A percentile compares a stretch with the other conserved stretches of the same genome.
Evolutionary conservation across 257 asterid genomes (phyloP).

Genomic region (Oldenlandia corymbosa): DNA sequence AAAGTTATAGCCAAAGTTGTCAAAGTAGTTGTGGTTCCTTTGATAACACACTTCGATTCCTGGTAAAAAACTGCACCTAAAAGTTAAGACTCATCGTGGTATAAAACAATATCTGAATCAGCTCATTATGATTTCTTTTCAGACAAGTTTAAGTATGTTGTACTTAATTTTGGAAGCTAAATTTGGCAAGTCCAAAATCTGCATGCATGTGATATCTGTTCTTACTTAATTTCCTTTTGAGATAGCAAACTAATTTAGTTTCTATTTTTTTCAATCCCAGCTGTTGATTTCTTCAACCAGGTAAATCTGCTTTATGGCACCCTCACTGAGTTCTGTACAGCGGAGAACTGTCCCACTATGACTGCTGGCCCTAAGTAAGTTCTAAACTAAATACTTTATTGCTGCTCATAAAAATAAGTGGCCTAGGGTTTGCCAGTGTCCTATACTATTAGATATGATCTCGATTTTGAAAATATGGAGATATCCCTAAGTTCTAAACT

Average conservation of each 20-base stretch:
- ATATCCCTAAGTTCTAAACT: conserved; percentile 42
- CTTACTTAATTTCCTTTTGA: conserved; percentile 6
- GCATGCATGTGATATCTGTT: not conserved
- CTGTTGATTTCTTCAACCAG: conserved; percentile 94
- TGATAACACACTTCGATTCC: not conserved
- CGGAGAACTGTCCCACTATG: conserved; percentile 93
- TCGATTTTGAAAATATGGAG: no score
- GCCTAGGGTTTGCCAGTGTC: not conserved
- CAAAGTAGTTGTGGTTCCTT: not conserved
- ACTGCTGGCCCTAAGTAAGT: conserved; percentile 97
- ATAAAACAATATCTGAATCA: not conserved
- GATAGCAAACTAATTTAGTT: conserved; percentile 28
- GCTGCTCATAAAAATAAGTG: not conserved
- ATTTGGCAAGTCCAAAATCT: not conserved
- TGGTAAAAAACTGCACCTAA: not conserved
- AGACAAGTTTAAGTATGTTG: not conserved
- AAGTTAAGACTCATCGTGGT: not conserved
- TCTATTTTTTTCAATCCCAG: conserved; percentile 44
- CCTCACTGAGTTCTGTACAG: conserved; percentile 86
- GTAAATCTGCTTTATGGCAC: conserved; percentile 95
- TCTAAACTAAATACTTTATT: not conserved
- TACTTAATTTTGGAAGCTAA: not conserved
- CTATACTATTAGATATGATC: not conserved
- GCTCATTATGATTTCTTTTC: not conserved
- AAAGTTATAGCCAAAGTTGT: not conserved